phyloP scores from a whole-genome alignment of 164 flowering plant genomes.

The Magnolia sinica region DNA sequence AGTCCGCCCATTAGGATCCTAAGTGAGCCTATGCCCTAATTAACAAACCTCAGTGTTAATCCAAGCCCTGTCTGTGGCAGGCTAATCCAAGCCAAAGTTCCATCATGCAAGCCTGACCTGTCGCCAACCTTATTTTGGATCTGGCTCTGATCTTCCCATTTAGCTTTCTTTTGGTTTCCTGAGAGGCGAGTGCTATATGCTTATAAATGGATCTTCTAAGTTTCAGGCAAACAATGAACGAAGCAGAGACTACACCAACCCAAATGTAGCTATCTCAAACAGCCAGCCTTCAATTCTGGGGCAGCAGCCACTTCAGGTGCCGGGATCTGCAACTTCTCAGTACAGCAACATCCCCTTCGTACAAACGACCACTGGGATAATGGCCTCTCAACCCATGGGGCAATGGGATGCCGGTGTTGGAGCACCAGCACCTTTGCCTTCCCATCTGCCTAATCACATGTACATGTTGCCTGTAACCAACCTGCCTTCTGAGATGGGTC shows the following conservation, averaged over 20 bases:
- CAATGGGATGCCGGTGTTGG: constrained; percentile 38
- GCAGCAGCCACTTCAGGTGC: constrained; percentile 48
- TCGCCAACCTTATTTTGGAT: too few relatives aligned
- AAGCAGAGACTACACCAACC: constrained; percentile 78
- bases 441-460: constrained; percentile 38
- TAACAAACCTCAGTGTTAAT: too few relatives aligned
- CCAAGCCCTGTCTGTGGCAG: too few relatives aligned
- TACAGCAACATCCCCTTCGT: constrained; percentile 43
- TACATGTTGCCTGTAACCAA: constrained; percentile 40
- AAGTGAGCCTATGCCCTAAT: too few relatives aligned
- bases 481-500: constrained; percentile 30
- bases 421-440: constrained; percentile 36
- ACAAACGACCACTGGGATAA: constrained; percentile 28
- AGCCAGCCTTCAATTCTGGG: constrained; percentile 66
- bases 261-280: constrained; percentile 36
- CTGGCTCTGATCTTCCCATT: too few relatives aligned
- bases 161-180: too few relatives aligned
- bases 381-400: constrained; percentile 33
- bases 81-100: too few relatives aligned
- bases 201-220: too few relatives aligned
- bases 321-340: constrained; percentile 35
- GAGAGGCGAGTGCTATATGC: too few relatives aligned
- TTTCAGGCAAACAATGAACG: constrained; percentile 84
- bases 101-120: too few relatives aligned
- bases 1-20: too few relatives aligned